Evolutionary conservation across 495 filamentous ascomycete genomes (phyloP), one percentile per base, ranked within the genome.

Genomic region (Lophiotrema nucula): DNA sequence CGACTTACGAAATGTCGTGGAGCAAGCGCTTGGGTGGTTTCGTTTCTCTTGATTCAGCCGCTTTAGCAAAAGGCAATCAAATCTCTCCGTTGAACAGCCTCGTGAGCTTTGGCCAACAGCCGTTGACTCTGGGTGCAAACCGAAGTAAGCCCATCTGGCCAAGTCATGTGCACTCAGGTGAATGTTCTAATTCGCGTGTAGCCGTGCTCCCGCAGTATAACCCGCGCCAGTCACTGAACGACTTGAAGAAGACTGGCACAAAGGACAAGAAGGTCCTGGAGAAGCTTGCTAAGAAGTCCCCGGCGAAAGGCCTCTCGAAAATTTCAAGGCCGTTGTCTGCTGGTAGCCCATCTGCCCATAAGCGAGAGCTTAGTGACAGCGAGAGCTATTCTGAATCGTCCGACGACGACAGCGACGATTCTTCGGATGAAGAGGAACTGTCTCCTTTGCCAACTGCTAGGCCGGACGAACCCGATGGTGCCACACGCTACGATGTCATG

Each of bases 401-500:
- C 16, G 80, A 78, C 16, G 78, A 75, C 49, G 81, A 80, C 23
- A 82, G 76, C 3, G 77, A 76, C 39, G 74, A 80, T 56, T 79
- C 65, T 22, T 67, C 74, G 25, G 77, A 82, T 38, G 61, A 65
- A 38, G 72, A 74, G 26, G 80, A 86, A 48, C 70, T 70, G 4
- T 81, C 78, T 16, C 80, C 81, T 15, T 59, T 83, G n/a, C 81
- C 84, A 4, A 35, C 60, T 38, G 60, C 60, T 37, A 76, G 79
- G 11, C 80, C 82, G 24, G 76, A 60, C 21, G 79, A 82, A 46
- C 76, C 80, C 2, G 64, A 75, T 28, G 79, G 77, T 53, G 84
- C 79, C 23, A 74, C 80, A 0, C 70, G 79, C 38, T 88, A 86
- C 63, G 85, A 89, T 58, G 73, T 80, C 1, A 74, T 87, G 23